A percentile compares a stretch with the other conserved stretches of the same genome.
phyloP scores from a whole-genome alignment of 805 yeast genomes.

The Henningerozyma blattae region DNA sequence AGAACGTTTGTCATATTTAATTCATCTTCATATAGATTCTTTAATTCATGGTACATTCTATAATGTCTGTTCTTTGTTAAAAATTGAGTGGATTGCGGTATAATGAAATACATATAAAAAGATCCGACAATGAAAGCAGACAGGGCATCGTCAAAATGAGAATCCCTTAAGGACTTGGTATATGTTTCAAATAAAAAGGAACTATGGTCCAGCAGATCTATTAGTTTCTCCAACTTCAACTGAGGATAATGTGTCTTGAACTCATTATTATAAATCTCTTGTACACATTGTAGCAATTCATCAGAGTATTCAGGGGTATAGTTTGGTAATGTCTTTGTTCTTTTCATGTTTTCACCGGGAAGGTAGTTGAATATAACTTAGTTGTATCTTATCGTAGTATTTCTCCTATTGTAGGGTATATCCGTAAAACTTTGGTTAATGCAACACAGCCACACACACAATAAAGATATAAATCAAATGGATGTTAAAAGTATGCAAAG shows the following conservation, averaged over 20 bases:
- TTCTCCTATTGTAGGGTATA: no score
- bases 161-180: constrained; percentile 10
- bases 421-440: no score
- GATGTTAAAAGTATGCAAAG: no score
- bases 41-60: constrained; percentile 26
- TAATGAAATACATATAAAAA: constrained; percentile 26
- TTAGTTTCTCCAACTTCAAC: constrained; percentile 24
- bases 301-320: constrained; percentile 31
- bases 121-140: constrained; percentile 27
- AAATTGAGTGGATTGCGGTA: constrained; percentile 30
- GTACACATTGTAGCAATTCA: constrained; percentile 20
- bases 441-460: no score
- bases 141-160: constrained; percentile 19
- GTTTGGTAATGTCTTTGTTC: background rate
- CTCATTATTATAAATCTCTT: constrained; percentile 22
- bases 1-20: constrained; percentile 30
- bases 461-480: no score
- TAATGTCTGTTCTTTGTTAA: constrained; percentile 29
- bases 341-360: background rate
- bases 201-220: constrained; percentile 28
- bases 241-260: constrained; percentile 22
- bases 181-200: constrained; percentile 26
- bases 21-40: constrained; percentile 26
- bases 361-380: no score
- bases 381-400: no score